Evolutionary conservation across 2,329 filamentous ascomycete genomes (phyloP).

Genomic region (Ambrosiella xylebori): DNA sequence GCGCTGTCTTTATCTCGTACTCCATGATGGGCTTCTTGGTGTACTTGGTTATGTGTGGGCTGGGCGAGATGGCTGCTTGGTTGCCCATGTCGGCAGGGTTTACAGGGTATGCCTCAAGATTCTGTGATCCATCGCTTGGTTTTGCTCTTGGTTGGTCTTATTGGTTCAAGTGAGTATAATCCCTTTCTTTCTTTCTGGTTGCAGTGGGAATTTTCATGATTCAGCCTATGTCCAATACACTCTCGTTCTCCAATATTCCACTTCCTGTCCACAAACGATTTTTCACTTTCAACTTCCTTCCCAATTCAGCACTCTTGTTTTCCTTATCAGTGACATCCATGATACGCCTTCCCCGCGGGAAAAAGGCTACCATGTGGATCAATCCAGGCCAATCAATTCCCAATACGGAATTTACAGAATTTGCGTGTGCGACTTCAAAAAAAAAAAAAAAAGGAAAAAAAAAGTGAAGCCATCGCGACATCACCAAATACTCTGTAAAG

Average conservation of each 20-base stretch:
- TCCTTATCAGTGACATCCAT: not conserved
- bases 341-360: too few species aligned
- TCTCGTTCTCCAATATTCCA: not conserved
- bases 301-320: not conserved
- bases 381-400: too few species aligned
- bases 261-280: not conserved
- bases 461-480: too few species aligned
- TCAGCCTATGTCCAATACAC: not conserved
- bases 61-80: slow-evolving; percentile 77
- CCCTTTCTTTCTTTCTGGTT: not conserved
- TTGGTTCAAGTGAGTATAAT: slow-evolving; percentile 18
- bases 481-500: too few species aligned
- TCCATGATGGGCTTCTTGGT: slow-evolving; percentile 53
- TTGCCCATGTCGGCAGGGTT: slow-evolving; percentile 63
- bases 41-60: slow-evolving; percentile 63
- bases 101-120: slow-evolving; percentile 62
- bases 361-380: too few species aligned
- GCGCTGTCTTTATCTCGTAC: slow-evolving; percentile 55
- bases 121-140: slow-evolving; percentile 64
- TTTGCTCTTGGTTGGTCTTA: slow-evolving; percentile 61
- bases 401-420: too few species aligned
- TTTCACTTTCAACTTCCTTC: not conserved
- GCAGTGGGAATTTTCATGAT: not conserved
- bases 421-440: too few species aligned
- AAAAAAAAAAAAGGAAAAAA: too few species aligned